A percentile compares a stretch with the other conserved stretches of the same genome.
These are phyloP conservation scores for Citrus mangshanensis DNA, from an alignment of 345 rosid genomes.

Conservation along the genomic window DNA sequence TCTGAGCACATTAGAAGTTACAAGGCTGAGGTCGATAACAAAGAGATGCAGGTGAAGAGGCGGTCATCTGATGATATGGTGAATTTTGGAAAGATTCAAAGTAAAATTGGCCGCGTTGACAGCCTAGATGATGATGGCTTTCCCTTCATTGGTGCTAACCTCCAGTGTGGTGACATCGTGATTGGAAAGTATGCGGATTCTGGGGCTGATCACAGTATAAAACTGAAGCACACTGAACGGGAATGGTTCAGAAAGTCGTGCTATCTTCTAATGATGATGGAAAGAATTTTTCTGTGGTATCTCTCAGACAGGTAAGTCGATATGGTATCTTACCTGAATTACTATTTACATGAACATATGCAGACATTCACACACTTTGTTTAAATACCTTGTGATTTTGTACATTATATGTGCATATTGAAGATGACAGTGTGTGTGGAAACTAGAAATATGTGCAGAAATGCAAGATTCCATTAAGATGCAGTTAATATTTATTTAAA, in stretches of 20 bases:
- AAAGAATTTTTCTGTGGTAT: constrained; percentile 81
- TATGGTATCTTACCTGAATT: not conserved
- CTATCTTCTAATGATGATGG: constrained; percentile 96
- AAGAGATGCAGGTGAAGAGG: constrained; percentile 56
- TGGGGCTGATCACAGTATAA: constrained; percentile 80
- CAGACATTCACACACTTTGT: not conserved
- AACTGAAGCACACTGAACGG: constrained; percentile 88
- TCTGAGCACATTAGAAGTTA: constrained; percentile 89
- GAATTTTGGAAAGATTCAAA: constrained; percentile 66
- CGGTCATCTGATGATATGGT: constrained; percentile 56
- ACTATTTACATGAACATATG: not conserved
- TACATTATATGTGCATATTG: not conserved
- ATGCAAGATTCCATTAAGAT: not conserved
- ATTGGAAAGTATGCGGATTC: constrained; percentile 83
- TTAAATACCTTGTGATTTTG: not conserved
- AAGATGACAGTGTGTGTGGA: not conserved
- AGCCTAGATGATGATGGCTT: constrained; percentile 92
- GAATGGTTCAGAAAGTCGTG: constrained; percentile 91
- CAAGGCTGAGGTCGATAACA: constrained; percentile 86
- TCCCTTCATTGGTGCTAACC: constrained; percentile 78
- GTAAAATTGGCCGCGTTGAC: constrained; percentile 80
- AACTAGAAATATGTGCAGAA: not conserved
- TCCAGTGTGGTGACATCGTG: constrained; percentile 83
- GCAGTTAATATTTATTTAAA: not conserved
- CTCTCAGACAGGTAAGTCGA: constrained; percentile 69